Conservation (phyloP, 2,329 filamentous ascomycete genomes). For the Aaosphaeria pasadenensis region DNA sequence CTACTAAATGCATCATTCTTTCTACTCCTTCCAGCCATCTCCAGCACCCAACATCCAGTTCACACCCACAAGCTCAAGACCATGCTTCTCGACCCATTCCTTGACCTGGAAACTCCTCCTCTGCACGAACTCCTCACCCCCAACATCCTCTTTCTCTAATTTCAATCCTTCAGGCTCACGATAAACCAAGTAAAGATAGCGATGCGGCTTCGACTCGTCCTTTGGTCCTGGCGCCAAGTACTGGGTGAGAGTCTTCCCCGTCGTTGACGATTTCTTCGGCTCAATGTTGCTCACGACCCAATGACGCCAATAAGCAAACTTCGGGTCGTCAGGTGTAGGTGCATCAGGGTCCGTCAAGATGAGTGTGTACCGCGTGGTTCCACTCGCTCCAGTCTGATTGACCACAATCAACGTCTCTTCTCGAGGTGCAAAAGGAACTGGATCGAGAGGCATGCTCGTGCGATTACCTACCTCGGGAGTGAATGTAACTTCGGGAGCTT, state of each 20-base stretch:
- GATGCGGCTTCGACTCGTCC: constrained; percentile 34
- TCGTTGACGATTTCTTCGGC: neutral
- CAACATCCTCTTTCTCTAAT: constrained; percentile 26
- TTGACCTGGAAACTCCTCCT: constrained; percentile 24
- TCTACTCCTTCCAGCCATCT: constrained; percentile 29
- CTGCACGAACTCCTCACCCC: constrained; percentile 36
- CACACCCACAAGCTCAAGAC: constrained; percentile 29
- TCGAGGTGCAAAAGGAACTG: neutral
- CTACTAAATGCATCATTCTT: no score
- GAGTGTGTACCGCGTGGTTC: constrained; percentile 45
- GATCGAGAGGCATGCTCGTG: no score
- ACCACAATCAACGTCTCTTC: neutral
- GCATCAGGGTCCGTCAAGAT: constrained; percentile 55
- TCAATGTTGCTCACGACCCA: constrained; percentile 43
- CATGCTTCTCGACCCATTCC: constrained; percentile 20
- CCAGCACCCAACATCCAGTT: constrained; percentile 38
- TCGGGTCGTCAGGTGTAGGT: constrained; percentile 54
- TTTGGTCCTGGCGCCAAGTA: constrained; percentile 34
- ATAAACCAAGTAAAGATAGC: constrained; percentile 32
- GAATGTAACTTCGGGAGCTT: constrained; percentile 10
- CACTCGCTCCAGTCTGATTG: neutral
- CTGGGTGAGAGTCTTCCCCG: constrained; percentile 22
- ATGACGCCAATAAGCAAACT: constrained; percentile 56
- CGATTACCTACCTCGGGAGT: constrained; percentile 2
- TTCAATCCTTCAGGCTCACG: constrained; percentile 18